phyloP scores from a whole-genome alignment of 1,284 basidiomycete genomes.

The Inonotus obliquus region DNA sequence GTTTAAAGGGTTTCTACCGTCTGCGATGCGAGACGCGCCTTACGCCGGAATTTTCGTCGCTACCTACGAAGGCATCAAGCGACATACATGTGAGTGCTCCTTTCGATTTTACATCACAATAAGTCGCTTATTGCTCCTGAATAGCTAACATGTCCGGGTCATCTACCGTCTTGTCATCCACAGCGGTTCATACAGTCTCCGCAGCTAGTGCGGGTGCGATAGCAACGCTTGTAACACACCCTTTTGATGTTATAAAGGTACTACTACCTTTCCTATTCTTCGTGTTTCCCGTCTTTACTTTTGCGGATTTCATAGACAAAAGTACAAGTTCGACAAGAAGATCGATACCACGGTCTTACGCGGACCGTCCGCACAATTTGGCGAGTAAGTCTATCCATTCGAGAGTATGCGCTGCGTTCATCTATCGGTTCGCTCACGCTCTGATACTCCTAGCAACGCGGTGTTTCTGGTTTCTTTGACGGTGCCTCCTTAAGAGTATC shows the following conservation, averaged over 20 bases:
- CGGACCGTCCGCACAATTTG: slow-evolving; percentile 64
- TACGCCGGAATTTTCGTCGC: slow-evolving; percentile 94
- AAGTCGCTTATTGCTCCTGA: slow-evolving; percentile 7
- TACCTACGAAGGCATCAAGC: slow-evolving; percentile 85
- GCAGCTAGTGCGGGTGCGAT: slow-evolving; percentile 76
- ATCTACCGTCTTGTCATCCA: slow-evolving; percentile 36
- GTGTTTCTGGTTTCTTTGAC: slow-evolving; percentile 77
- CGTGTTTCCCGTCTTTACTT: slow-evolving; percentile 4
- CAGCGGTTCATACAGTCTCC: slow-evolving; percentile 51
- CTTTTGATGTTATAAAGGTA: slow-evolving; percentile 89
- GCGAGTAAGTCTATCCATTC: slow-evolving; percentile 50
- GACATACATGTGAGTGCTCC: slow-evolving; percentile 49
- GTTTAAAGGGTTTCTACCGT: slow-evolving; percentile 86
- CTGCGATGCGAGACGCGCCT: slow-evolving; percentile 90
- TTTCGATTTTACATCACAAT: too few species aligned
- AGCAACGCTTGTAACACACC: slow-evolving; percentile 81
- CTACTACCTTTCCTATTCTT: background rate
- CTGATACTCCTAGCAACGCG: slow-evolving; percentile 56
- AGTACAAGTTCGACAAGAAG: slow-evolving; percentile 78
- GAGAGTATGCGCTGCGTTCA: too few species aligned
- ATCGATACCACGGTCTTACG: slow-evolving; percentile 64
- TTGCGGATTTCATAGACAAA: too few species aligned
- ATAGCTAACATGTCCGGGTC: slow-evolving; percentile 29
- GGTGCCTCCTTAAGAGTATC: slow-evolving; percentile 80
- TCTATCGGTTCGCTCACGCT: background rate